phyloP scores from a whole-genome alignment of 176 grass and related monocot species.

The Oropetium thomaeum region DNA sequence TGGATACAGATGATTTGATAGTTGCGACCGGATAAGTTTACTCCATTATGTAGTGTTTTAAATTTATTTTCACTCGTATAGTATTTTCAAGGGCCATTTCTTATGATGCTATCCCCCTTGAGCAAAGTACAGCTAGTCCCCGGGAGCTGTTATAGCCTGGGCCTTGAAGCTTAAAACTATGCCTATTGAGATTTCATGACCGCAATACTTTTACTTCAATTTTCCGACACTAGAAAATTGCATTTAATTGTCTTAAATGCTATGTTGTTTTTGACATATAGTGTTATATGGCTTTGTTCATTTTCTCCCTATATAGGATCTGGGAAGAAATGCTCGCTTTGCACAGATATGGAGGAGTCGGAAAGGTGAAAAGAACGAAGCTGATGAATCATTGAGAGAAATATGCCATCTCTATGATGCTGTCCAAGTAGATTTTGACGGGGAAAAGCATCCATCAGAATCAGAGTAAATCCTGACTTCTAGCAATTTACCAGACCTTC shows the following conservation, averaged over 20 bases:
- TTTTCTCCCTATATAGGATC: constrained; percentile 40
- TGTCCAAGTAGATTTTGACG: constrained; percentile 61
- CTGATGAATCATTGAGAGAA: constrained; percentile 62
- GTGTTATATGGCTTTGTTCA: constrained; percentile 19
- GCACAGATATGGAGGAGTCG: constrained; percentile 91
- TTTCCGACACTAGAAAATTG: not conserved
- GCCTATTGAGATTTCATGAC: not conserved
- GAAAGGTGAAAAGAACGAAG: constrained; percentile 39
- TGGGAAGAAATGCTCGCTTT: constrained; percentile 82
- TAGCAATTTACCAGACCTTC: constrained; percentile 6
- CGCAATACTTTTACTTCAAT: not conserved
- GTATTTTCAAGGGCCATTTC: not conserved
- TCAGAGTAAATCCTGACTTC: constrained; percentile 23
- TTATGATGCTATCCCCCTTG: not conserved
- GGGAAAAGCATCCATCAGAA: constrained; percentile 45
- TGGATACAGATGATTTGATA: not conserved
- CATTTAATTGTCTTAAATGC: not conserved
- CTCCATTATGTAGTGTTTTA: not conserved
- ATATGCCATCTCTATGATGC: constrained; percentile 85
- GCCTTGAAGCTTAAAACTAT: not conserved
- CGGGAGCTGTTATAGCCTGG: not conserved
- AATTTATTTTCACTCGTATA: not conserved
- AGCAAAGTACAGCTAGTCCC: not conserved
- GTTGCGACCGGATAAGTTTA: not conserved
- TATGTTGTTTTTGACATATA: not conserved